Conservation (phyloP, 768 basidiomycete species). For the Hygrophoropsis aurantiaca region DNA sequence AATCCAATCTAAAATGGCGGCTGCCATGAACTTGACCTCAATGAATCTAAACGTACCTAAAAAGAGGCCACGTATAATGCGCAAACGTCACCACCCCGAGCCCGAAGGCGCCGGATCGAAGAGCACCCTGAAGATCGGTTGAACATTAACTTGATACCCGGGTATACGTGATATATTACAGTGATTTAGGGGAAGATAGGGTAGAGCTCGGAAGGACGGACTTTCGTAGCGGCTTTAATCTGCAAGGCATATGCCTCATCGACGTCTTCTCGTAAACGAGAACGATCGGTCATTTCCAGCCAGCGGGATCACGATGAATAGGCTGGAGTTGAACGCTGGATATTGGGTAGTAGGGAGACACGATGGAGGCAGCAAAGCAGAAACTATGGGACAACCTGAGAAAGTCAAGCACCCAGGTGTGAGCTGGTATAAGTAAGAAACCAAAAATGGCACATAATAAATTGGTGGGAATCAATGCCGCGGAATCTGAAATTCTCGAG, state of each 20-base stretch:
- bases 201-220: conserved; percentile 29
- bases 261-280: conserved; percentile 51
- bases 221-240: conserved; percentile 55
- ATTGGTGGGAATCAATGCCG: too few relatives aligned
- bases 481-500: background rate
- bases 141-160: conserved; percentile 15
- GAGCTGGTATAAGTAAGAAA: background rate
- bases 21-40: conserved; percentile 1
- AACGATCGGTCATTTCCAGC: conserved; percentile 28
- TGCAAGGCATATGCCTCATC: conserved; percentile 61
- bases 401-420: background rate
- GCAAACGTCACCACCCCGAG: conserved; percentile 60
- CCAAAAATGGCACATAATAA: background rate
- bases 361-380: too few relatives aligned
- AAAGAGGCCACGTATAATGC: conserved; percentile 72
- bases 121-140: conserved; percentile 46
- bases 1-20: too few relatives aligned
- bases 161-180: background rate
- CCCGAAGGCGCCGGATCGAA: conserved; percentile 52
- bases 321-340: background rate
- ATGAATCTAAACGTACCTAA: conserved; percentile 47
- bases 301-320: too few relatives aligned
- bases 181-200: background rate
- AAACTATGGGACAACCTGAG: background rate
- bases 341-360: background rate